Percentiles rank a stretch among this genome's conserved stretches.
phyloP scores from a whole-genome alignment of 75 land plant species.

The Ceratopteris richardii region DNA sequence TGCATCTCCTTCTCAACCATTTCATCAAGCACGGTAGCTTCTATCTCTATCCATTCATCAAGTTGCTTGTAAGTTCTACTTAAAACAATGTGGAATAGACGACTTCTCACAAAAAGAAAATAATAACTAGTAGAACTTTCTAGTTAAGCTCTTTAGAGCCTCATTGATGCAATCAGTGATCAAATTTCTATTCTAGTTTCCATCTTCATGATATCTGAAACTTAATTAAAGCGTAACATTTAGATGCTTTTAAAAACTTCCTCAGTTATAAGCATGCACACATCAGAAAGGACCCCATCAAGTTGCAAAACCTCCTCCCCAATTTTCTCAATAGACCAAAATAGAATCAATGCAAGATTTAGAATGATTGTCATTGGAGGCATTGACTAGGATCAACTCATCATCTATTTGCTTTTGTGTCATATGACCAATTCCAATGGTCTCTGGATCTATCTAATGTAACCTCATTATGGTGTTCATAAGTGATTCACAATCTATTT shows the following conservation, averaged over 20 bases:
- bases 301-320: background rate
- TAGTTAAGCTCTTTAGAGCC: background rate
- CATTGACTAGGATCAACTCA: background rate
- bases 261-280: background rate
- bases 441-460: slow-evolving; percentile 2
- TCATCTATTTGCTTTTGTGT: background rate
- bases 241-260: background rate
- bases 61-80: slow-evolving; percentile 4
- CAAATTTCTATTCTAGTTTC: background rate
- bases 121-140: background rate
- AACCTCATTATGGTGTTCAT: background rate
- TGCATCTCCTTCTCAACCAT: slow-evolving; percentile 7
- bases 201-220: background rate
- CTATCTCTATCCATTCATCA: slow-evolving; percentile 2
- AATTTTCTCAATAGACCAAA: background rate
- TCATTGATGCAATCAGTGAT: slow-evolving; percentile 5
- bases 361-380: too few species aligned
- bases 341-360: background rate
- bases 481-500: background rate
- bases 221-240: background rate
- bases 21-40: background rate
- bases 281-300: background rate
- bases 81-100: background rate
- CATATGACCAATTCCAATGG: background rate
- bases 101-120: background rate